Conservation (phyloP, 257 asterid species). For the Solanum lycopersicoides region DNA sequence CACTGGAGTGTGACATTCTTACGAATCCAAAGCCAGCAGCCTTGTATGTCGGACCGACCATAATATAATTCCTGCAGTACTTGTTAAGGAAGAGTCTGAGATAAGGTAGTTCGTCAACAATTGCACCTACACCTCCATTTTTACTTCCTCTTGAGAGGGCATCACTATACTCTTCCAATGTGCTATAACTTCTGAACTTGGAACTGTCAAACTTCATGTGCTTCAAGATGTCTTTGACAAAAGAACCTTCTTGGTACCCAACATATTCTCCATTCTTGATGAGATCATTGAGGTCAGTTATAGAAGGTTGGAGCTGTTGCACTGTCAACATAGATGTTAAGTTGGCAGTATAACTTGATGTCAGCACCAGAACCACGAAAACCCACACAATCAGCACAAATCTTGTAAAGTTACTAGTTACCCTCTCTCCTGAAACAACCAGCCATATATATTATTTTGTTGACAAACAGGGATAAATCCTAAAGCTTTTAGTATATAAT, state of each 20-base stretch:
- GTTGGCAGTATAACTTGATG: conserved; percentile 46
- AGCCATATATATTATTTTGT: background rate
- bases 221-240: conserved; percentile 15
- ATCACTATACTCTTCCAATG: conserved; percentile 13
- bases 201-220: conserved; percentile 16
- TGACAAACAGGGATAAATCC: background rate
- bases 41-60: conserved; percentile 27
- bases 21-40: conserved; percentile 40
- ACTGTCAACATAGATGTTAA: conserved; percentile 37
- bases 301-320: conserved; percentile 18
- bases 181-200: conserved; percentile 13
- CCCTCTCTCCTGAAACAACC: conserved; percentile 25
- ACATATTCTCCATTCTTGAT: conserved; percentile 18
- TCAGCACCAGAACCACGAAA: conserved; percentile 32
- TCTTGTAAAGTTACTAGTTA: conserved; percentile 21
- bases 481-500: background rate
- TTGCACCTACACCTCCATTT: conserved; percentile 34
- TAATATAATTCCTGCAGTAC: conserved; percentile 27
- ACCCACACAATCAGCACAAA: conserved; percentile 33
- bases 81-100: conserved; percentile 17
- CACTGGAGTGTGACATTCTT: conserved; percentile 4
- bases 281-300: conserved; percentile 21
- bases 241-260: conserved; percentile 46
- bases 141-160: conserved; percentile 17
- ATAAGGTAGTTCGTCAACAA: conserved; percentile 37